Evolutionary conservation across 495 filamentous ascomycete genomes (phyloP).

Genomic region (Trichocladium uniseriatum): DNA sequence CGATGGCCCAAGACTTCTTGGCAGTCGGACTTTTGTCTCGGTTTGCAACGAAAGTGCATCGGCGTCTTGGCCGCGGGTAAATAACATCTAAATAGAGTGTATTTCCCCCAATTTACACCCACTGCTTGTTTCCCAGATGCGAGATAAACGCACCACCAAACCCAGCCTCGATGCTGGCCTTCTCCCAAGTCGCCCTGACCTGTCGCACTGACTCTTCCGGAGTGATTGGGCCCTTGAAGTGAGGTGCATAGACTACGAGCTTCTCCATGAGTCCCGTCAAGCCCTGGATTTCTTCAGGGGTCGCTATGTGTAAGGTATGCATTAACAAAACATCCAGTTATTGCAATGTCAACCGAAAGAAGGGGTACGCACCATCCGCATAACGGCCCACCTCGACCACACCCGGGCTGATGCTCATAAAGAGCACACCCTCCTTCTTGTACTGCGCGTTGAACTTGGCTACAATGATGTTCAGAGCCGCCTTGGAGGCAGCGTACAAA

Average conservation of each 20-base stretch:
- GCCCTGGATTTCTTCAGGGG: no score
- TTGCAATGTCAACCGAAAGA: no score
- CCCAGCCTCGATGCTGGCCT: background rate
- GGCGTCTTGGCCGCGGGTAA: no score
- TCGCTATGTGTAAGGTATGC: no score
- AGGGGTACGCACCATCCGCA: no score
- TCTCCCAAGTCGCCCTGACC: background rate
- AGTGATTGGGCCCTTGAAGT: background rate
- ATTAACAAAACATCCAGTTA: no score
- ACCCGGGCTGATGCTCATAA: slow-evolving; percentile 42
- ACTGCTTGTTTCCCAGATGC: background rate
- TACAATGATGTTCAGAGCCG: slow-evolving; percentile 36
- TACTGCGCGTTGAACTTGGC: slow-evolving; percentile 44
- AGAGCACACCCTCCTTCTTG: slow-evolving; percentile 42
- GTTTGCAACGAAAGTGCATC: no score
- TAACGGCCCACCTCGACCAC: no score
- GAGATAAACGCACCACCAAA: background rate
- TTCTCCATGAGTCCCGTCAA: background rate
- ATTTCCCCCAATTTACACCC: no score
- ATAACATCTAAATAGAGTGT: no score
- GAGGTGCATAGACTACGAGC: background rate
- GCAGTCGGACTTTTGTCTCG: no score
- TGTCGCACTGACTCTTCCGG: background rate
- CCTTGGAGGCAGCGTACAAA: slow-evolving; percentile 34
- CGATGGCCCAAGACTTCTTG: no score